Percentiles rank a stretch among this genome's conserved stretches.
Evolutionary conservation across 2,329 filamentous ascomycete species (phyloP).

Genomic region (Aphanoascus verrucosus): DNA sequence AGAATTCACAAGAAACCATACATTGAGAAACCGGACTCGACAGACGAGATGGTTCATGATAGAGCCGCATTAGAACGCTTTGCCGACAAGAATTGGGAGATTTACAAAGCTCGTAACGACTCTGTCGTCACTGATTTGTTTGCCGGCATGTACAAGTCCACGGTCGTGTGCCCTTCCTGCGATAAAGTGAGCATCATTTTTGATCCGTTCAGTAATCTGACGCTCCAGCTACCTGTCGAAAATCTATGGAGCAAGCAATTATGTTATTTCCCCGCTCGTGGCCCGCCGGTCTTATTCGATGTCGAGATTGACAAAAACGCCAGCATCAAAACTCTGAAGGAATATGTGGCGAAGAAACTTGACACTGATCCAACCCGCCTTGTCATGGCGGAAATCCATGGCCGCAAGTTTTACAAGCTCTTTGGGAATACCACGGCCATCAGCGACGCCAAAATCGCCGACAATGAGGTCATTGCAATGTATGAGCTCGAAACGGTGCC

Average conservation of each 20-base stretch:
- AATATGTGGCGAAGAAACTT: slow-evolving; percentile 47
- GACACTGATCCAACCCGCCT: slow-evolving; percentile 46
- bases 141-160: slow-evolving; percentile 97
- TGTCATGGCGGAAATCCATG: slow-evolving; percentile 75
- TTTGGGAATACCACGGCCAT: slow-evolving; percentile 61
- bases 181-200: slow-evolving; percentile 97
- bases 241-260: slow-evolving; percentile 67
- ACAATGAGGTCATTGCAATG: slow-evolving; percentile 54
- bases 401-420: slow-evolving; percentile 73
- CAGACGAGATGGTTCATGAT: slow-evolving; percentile 86
- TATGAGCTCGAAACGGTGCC: slow-evolving; percentile 70
- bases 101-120: slow-evolving; percentile 84
- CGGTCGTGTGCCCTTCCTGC: slow-evolving; percentile 80
- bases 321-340: slow-evolving; percentile 43
- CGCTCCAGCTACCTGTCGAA: slow-evolving; percentile 78
- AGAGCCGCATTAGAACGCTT: slow-evolving; percentile 69
- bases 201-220: slow-evolving; percentile 92
- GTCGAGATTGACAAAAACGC: slow-evolving; percentile 65
- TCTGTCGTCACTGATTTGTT: slow-evolving; percentile 93
- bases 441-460: slow-evolving; percentile 57
- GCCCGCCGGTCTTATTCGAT: slow-evolving; percentile 58
- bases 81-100: slow-evolving; percentile 80
- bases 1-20: slow-evolving; percentile 92
- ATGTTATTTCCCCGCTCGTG: slow-evolving; percentile 66
- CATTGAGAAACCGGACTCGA: slow-evolving; percentile 93